These are phyloP conservation scores for Podospora appendiculata DNA, from an alignment of 495 filamentous ascomycete species.

Conservation along the genomic window DNA sequence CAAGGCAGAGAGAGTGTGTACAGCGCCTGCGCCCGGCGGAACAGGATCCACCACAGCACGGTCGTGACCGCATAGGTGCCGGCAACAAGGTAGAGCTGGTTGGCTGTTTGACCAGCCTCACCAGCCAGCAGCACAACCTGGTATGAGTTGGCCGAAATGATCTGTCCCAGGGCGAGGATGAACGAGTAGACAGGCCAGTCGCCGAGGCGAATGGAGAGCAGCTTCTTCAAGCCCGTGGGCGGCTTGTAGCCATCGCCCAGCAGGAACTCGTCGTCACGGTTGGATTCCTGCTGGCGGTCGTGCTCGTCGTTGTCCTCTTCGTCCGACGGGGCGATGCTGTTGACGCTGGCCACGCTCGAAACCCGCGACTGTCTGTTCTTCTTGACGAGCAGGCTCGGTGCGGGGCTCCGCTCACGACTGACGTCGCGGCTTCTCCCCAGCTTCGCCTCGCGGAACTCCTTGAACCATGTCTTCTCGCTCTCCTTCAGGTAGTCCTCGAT, in stretches of 20 bases:
- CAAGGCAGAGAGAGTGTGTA: conserved; percentile 45
- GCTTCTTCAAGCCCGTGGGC: conserved; percentile 53
- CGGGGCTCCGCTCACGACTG: conserved; percentile 10
- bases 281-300: background rate
- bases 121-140: conserved; percentile 61
- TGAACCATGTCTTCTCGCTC: conserved; percentile 58
- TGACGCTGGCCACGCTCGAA: conserved; percentile 18
- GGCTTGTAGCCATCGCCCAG: conserved; percentile 60
- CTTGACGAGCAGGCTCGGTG: conserved; percentile 8
- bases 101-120: conserved; percentile 48
- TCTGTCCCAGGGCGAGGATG: conserved; percentile 60
- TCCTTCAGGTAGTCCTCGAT: conserved; percentile 56
- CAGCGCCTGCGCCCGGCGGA: conserved; percentile 13
- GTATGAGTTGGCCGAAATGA: conserved; percentile 59
- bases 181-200: conserved; percentile 70
- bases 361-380: conserved; percentile 13
- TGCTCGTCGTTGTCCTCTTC: conserved; percentile 12
- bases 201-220: conserved; percentile 16
- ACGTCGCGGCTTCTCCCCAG: conserved; percentile 12
- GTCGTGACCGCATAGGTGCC: conserved; percentile 52
- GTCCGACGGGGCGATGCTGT: conserved; percentile 20
- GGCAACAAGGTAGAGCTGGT: conserved; percentile 53
- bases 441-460: conserved; percentile 30
- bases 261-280: conserved; percentile 43
- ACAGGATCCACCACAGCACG: conserved; percentile 41